Conservation (phyloP, 805 yeast species). For the Saturnispora sanitii region DNA sequence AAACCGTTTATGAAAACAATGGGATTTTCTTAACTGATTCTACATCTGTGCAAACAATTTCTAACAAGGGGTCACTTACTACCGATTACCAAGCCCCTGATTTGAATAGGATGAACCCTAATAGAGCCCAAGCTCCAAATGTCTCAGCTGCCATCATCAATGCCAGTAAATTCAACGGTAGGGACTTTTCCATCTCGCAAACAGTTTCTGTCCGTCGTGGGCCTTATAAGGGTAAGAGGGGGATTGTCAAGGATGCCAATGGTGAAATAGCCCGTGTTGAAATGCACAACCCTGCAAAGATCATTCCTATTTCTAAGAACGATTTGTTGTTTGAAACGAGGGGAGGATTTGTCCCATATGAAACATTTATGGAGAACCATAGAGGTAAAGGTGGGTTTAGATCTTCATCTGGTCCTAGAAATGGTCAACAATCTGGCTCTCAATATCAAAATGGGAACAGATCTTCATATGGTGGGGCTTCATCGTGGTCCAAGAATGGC, state of each 20-base stretch:
- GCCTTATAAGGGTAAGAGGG: conserved; percentile 92
- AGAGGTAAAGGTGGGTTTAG: conserved; percentile 26
- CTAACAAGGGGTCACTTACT: conserved; percentile 67
- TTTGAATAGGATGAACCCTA: conserved; percentile 81
- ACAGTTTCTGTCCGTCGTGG: conserved; percentile 80
- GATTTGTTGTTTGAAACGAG: conserved; percentile 63
- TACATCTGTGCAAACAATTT: conserved; percentile 67
- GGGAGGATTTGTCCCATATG: conserved; percentile 67
- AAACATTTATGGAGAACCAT: conserved; percentile 50
- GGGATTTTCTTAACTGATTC: conserved; percentile 84
- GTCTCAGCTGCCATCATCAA: conserved; percentile 46
- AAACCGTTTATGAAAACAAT: conserved; percentile 69
- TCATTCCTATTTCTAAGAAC: conserved; percentile 71
- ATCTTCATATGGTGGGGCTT: conserved; percentile 1
- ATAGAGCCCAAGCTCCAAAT: conserved; percentile 51
- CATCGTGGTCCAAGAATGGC: conserved; percentile 2
- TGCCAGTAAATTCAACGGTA: conserved; percentile 52
- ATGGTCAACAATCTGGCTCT: not conserved
- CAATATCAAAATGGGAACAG: not conserved
- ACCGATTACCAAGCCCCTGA: conserved; percentile 50
- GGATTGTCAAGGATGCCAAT: conserved; percentile 87
- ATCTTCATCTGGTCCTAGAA: conserved; percentile 2
- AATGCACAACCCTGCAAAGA: conserved; percentile 84
- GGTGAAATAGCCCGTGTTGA: conserved; percentile 89
- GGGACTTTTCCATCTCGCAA: conserved; percentile 74